A percentile compares a stretch with the other conserved stretches of the same genome.
phyloP scores from a whole-genome alignment of 345 rosid species.

The Aquilaria malaccensis region DNA sequence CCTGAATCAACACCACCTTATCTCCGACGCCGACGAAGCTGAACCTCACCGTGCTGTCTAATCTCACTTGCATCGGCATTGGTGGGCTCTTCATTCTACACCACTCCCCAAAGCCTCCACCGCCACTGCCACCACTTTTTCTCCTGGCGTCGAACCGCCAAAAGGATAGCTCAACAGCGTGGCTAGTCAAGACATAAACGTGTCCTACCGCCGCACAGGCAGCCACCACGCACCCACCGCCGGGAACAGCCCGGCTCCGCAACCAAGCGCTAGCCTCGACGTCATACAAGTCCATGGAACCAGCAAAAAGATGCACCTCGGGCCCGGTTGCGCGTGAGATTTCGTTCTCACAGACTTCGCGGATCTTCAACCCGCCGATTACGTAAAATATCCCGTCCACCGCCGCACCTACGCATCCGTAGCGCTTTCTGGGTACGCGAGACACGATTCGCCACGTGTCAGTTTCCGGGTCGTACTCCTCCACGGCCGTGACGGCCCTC shows the following conservation, averaged over 20 bases:
- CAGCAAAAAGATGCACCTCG: slow-evolving; percentile 63
- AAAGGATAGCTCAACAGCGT: slow-evolving; percentile 87
- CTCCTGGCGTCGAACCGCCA: slow-evolving; percentile 73
- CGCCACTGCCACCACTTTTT: slow-evolving; percentile 8
- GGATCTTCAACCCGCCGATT: slow-evolving; percentile 80
- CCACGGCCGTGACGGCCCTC: slow-evolving; percentile 41
- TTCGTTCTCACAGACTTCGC: slow-evolving; percentile 25
- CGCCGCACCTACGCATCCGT: slow-evolving; percentile 80
- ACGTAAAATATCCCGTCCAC: slow-evolving; percentile 76
- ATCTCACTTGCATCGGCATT: slow-evolving; percentile 55
- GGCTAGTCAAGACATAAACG: slow-evolving; percentile 63
- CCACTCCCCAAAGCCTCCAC: slow-evolving; percentile 62
- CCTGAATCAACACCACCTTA: slow-evolving; percentile 70
- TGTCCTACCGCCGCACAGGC: slow-evolving; percentile 64
- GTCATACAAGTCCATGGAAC: slow-evolving; percentile 86
- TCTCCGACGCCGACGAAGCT: slow-evolving; percentile 62
- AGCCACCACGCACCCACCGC: slow-evolving; percentile 90
- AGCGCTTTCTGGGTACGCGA: slow-evolving; percentile 53
- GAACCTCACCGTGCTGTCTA: slow-evolving; percentile 74
- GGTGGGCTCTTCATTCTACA: slow-evolving; percentile 68
- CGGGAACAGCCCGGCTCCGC: slow-evolving; percentile 70
- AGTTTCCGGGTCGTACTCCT: slow-evolving; percentile 69
- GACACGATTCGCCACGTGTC: slow-evolving; percentile 62
- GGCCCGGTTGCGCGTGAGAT: slow-evolving; percentile 33
- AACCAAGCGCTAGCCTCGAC: slow-evolving; percentile 63